Conservation (phyloP, 306 rosid species). For the Cyclanthera cordifolia region DNA sequence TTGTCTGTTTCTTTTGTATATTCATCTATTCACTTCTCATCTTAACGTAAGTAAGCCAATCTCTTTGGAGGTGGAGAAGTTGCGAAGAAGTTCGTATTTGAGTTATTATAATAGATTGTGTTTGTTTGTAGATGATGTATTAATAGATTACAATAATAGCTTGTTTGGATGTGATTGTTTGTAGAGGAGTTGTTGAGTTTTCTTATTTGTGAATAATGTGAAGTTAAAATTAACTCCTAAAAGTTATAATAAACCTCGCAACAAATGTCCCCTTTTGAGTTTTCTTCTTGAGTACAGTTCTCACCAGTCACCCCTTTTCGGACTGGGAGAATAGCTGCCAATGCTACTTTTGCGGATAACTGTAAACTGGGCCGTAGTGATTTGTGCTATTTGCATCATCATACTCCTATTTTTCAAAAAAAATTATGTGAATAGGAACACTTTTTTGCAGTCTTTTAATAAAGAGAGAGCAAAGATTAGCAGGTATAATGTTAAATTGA, state of each 20-base stretch:
- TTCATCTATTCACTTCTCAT: neutral
- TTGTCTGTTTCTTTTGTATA: neutral
- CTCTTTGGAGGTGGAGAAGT: too few species aligned
- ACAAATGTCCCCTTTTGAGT: too few species aligned
- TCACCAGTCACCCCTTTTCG: neutral
- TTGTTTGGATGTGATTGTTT: too few species aligned
- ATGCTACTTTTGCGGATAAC: neutral
- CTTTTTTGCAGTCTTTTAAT: neutral
- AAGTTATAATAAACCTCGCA: too few species aligned
- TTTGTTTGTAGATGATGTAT: too few species aligned
- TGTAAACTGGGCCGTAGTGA: neutral
- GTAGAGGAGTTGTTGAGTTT: too few species aligned
- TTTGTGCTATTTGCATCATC: neutral
- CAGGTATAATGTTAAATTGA: neutral
- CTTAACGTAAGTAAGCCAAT: neutral
- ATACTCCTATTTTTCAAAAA: neutral
- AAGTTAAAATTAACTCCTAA: too few species aligned
- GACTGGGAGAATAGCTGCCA: neutral
- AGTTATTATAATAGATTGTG: too few species aligned
- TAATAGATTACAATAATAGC: too few species aligned
- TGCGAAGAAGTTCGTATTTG: too few species aligned
- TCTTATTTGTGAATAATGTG: too few species aligned
- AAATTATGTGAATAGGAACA: neutral
- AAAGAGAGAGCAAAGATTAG: neutral
- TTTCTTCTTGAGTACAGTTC: neutral